These are phyloP conservation scores for Phytophthora citricola DNA, from an alignment of 352 stramenopile genomes.

Conservation along the genomic window DNA sequence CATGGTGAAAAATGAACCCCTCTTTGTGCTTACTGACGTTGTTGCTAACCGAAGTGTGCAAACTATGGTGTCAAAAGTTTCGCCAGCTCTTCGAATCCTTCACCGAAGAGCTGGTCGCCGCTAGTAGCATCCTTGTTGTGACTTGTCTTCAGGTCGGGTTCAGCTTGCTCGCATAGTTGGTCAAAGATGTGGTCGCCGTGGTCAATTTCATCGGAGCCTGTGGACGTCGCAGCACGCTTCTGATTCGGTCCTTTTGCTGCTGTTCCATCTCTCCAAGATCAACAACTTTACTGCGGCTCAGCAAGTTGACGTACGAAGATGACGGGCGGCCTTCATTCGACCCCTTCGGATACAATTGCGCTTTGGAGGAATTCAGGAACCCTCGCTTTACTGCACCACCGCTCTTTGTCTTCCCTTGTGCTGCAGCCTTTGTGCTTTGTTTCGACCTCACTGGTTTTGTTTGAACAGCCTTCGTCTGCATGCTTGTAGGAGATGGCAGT, in stretches of 20 bases:
- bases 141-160: slow-evolving; percentile 67
- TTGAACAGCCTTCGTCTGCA: slow-evolving; percentile 1
- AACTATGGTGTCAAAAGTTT: slow-evolving; percentile 52
- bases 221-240: not conserved
- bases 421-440: not conserved
- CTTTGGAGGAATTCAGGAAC: slow-evolving; percentile 74
- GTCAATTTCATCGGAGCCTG: slow-evolving; percentile 47
- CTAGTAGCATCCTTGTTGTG: slow-evolving; percentile 18
- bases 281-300: slow-evolving; percentile 84
- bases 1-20: slow-evolving; percentile 12
- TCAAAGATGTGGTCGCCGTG: slow-evolving; percentile 81
- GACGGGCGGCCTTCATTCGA: slow-evolving; percentile 70
- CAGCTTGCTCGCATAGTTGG: slow-evolving; percentile 78
- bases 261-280: slow-evolving; percentile 63
- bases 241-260: slow-evolving; percentile 35
- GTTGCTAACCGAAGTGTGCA: slow-evolving; percentile 5
- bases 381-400: slow-evolving; percentile 67
- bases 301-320: slow-evolving; percentile 81
- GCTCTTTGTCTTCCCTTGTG: slow-evolving; percentile 29
- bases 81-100: slow-evolving; percentile 57
- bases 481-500: slow-evolving; percentile 28
- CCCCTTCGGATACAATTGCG: slow-evolving; percentile 70
- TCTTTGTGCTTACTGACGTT: slow-evolving; percentile 5
- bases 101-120: slow-evolving; percentile 50
- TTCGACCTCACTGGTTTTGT: slow-evolving; percentile 1